Conservation (phyloP, 208 protist species). For the Crithidia mellificae region DNA sequence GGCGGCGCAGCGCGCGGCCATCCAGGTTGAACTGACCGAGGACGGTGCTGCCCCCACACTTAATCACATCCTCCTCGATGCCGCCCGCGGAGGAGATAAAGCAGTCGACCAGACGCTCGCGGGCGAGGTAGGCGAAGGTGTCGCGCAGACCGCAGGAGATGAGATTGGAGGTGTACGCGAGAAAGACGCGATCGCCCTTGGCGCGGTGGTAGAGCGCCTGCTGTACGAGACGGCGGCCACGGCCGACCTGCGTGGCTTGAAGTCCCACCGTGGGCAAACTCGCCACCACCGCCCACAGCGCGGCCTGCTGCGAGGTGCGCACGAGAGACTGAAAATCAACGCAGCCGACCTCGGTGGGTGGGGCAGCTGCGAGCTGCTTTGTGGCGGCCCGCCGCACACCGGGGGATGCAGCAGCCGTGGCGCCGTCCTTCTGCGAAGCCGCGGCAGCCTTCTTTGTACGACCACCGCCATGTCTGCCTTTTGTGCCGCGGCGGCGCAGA, state of each 20-base stretch:
- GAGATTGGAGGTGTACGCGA: conserved; percentile 99
- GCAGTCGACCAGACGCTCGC: conserved; percentile 96
- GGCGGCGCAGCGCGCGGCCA: conserved; percentile 85
- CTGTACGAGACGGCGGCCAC: conserved; percentile 67
- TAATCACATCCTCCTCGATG: conserved; percentile 99
- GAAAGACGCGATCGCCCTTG: conserved; percentile 91
- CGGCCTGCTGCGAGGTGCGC: conserved; percentile 47
- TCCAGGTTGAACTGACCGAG: conserved; percentile 95
- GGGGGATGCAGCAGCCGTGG: not conserved
- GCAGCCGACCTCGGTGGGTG: conserved; percentile 18
- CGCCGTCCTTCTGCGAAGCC: not conserved
- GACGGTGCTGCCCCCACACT: conserved; percentile 96
- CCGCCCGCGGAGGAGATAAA: conserved; percentile 99
- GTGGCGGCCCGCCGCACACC: not conserved
- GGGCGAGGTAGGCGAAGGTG: conserved; percentile 95
- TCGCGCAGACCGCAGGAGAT: conserved; percentile 99
- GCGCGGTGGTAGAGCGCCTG: conserved; percentile 51
- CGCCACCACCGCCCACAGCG: conserved; percentile 49
- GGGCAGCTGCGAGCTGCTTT: not conserved
- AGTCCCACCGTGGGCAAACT: conserved; percentile 55
- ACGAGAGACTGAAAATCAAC: conserved; percentile 67
- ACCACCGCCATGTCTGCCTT: not conserved
- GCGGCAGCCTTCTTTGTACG: not conserved
- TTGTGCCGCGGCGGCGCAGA: not conserved
- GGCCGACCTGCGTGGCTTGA: conserved; percentile 80